Evolutionary conservation across 805 yeast genomes (phyloP), one percentile per base, ranked within the genome.

Genomic region (Blastobotrys attinorum): DNA sequence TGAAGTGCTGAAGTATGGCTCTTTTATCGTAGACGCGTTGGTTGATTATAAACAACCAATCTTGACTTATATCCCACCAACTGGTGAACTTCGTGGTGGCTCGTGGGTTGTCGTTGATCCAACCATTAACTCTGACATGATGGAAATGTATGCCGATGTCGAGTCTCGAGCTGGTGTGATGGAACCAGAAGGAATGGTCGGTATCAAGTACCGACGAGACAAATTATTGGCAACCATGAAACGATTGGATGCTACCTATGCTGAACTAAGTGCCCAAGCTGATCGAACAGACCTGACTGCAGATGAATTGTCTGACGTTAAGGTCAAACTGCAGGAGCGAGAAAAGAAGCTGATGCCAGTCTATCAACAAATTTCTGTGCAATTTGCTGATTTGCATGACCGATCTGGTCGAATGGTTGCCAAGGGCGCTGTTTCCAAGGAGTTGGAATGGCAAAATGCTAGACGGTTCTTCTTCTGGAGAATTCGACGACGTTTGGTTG

Each of bases 61-160:
- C 53, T 82, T 92, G 70, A 87, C 92, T 21, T 92, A 92, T 68
- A 90, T 92, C 64, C 98, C 99, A 42, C 99, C 99, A 47, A 79
- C 83, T 54, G 98, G 97, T 65, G 99, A 92, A 69, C 76, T 92
- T 55, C 84, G 99, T 77, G 99, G 99, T 73, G 99, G 99, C 64
- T 90, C 98, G 21, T 92, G 99, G 99, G 99, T 94, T 45, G 99
- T 92, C 55, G 96, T 92, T 62, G 99, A 92, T 67, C 97, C 98
- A 52, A 86, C 97, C 40, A 92, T 92, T 70, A 92, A 94, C 66
- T 67, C 83, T 38, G 97, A 89, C 50, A 86, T 86, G 85, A 94
- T 92, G 96, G 99, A 92, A 71, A 90, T 92, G 97, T 92, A 90
- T 59, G 97, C 97, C 18, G 98, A 94, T 65, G 82, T 77, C 40